Base-by-base conservation (phyloP, 2,329 filamentous ascomycete genomes). In the Neonectria hederae region DNA sequence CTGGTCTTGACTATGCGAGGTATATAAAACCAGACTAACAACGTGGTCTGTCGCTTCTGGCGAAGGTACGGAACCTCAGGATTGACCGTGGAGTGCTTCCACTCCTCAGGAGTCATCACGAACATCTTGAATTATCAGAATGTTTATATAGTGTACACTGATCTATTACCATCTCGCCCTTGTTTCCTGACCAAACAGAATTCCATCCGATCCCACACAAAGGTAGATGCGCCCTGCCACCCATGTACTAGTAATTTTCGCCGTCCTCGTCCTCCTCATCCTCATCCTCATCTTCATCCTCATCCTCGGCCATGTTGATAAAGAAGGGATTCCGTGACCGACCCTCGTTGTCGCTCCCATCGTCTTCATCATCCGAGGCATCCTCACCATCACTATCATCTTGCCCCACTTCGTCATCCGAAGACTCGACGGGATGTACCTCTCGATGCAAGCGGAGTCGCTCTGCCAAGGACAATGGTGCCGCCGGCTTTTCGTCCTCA, bases 301-400 rank as follows among this genome's bases (percentile, higher is more conserved):
- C 73, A 38, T 79, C 79, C 2, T 74, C 76, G 0, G 78, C 78
- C 75, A 79, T 77, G 19, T 68, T 67, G 48, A 74, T 70, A 7
- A 79, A 64, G 26, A 78, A 69, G 1, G 69, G 76, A 19, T 74
- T 63, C 45, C 66, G 67, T 28, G 65, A 71, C 1, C 22, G 21
- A 45, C 70, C 72, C 5, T 71, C 70, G 0, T 66, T 70, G 1
- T 74, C 71, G 2, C 69, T 70, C 0, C 68, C 70, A 0, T 68
- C 71, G 2, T 63, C 62, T 8, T 70, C 67, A 17, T 70, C 66
- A 2, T 65, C 66, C 2, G 69, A 67, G 7, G 51, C 55, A 0
- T 66, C 67, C 2, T 68, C 63, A 1, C 67, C 70, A 2, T 65
- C 69, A 3, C 63, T 68, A 0, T 69, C 61, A 2, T 68, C 67